Conservation (phyloP, 2,329 filamentous ascomycete genomes). For the Rasamsonia emersonii region DNA sequence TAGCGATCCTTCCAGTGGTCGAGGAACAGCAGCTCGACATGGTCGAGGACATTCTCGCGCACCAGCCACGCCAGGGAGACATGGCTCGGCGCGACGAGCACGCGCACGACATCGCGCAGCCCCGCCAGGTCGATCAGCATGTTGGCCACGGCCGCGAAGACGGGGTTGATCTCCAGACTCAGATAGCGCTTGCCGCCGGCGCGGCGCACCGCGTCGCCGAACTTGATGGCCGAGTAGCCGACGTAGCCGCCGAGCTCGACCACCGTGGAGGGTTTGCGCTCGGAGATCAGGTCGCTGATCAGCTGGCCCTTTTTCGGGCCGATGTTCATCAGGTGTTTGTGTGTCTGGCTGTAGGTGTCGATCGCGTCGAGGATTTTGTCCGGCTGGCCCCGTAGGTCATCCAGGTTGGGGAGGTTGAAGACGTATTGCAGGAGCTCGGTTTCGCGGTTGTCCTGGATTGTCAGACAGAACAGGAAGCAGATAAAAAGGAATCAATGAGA, state of each 20-base stretch:
- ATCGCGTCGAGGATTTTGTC: slow-evolving; percentile 58
- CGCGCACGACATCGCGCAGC: slow-evolving; percentile 59
- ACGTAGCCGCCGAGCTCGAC: slow-evolving; percentile 75
- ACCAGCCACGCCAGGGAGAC: slow-evolving; percentile 56
- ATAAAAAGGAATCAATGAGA: no score
- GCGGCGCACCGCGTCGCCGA: slow-evolving; percentile 56
- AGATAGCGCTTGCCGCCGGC: slow-evolving; percentile 59
- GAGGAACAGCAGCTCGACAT: slow-evolving; percentile 66
- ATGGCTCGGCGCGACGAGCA: slow-evolving; percentile 62
- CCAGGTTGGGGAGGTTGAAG: slow-evolving; percentile 52
- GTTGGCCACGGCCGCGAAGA: slow-evolving; percentile 62
- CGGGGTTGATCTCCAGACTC: slow-evolving; percentile 64
- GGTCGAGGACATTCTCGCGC: slow-evolving; percentile 42
- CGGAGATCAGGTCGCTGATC: slow-evolving; percentile 58
- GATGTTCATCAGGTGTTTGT: slow-evolving; percentile 73
- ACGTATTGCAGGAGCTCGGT: slow-evolving; percentile 64
- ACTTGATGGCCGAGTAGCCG: slow-evolving; percentile 72
- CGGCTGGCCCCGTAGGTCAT: slow-evolving; percentile 57
- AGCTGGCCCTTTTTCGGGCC: slow-evolving; percentile 66
- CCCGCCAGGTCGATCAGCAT: slow-evolving; percentile 67
- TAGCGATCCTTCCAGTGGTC: slow-evolving; percentile 77
- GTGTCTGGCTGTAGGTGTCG: slow-evolving; percentile 57
- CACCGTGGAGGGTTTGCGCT: slow-evolving; percentile 60
- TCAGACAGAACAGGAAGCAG: no score
- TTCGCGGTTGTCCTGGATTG: slow-evolving; percentile 59